phyloP scores from a whole-genome alignment of 1,284 basidiomycete species.

The Ustilago cynodontis region DNA sequence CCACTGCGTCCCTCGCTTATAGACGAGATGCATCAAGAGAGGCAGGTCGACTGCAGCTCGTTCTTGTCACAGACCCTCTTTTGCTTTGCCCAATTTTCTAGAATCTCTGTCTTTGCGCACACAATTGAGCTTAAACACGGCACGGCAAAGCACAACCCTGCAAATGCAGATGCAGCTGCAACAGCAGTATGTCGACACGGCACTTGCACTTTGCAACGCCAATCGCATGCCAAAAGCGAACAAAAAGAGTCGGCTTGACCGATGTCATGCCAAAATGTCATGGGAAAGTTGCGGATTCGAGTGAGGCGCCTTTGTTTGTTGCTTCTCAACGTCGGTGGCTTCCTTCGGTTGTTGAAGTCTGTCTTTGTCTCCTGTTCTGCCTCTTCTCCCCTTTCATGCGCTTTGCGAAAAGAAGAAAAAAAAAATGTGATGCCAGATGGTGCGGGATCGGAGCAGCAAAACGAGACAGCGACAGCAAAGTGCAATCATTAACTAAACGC shows the following conservation, averaged over 20 bases:
- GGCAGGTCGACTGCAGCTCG: constrained; percentile 10
- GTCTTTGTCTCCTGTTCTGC: not conserved
- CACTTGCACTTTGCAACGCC: not conserved
- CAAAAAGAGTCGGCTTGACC: not conserved
- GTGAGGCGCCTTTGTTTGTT: not conserved
- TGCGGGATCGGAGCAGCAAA: not conserved
- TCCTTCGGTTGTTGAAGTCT: not conserved
- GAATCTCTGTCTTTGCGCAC: not conserved
- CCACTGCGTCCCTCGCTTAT: constrained; percentile 4
- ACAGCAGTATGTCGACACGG: not conserved
- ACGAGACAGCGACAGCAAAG: not conserved
- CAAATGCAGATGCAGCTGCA: not conserved
- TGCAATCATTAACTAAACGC: not conserved
- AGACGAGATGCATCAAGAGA: constrained; percentile 12
- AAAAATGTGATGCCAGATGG: not conserved
- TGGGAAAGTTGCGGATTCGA: not conserved
- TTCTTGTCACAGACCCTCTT: constrained; percentile 1
- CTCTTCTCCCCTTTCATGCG: not conserved
- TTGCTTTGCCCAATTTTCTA: not conserved
- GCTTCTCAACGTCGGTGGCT: not conserved
- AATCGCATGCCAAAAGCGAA: too few species aligned
- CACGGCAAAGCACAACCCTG: not conserved
- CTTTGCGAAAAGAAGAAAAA: not conserved
- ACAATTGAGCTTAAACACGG: not conserved
- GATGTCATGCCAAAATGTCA: not conserved